Evolutionary conservation across 495 filamentous ascomycete genomes (phyloP), one percentile per base, ranked within the genome.

Genomic region (Pyrenula massariospora): DNA sequence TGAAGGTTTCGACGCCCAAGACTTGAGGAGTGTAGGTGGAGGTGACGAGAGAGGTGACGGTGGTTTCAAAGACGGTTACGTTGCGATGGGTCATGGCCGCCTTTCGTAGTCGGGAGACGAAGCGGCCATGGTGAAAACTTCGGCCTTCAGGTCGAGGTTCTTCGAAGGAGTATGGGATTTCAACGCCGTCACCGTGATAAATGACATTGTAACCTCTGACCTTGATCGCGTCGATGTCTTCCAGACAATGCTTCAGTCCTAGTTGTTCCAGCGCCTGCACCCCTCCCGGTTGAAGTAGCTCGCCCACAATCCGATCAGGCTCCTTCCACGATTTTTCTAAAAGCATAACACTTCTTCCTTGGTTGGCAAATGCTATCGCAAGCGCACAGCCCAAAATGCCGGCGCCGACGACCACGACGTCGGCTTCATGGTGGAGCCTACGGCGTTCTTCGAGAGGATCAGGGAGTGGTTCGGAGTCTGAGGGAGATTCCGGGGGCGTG

Each of bases 251-350:
- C 50, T 68, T 68, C 54, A 98, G 69, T 5, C 94, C 94, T 54
- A 98, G 73, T 60, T 85, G 82, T 63, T 85, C 77, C 59, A 98
- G 75, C 20, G 94, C 91, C 49, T 77, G 71, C 47, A 95, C 84
- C 48, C 93, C 93, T 25, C 93, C 93, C 2, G 93, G 93, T 68
- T 98, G 93, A 65, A 98, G 72, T 57, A 98, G 71, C 73, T 98
- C 93, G 55, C 93, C 93, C 21, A 98, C 91, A 63, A 98, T 98
- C 56, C 93, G 84, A 73, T 97, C 89, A 12, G 93, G 93, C 73
- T 96, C 88, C 70, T 92, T 91, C 67, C 96, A 73, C 69, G 85
- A 92, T 60, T 77, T 77, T 70, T 98, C 93, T 21, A 98, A 80
- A 53, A 98, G 73, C n/a, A 95, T 79, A 15, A 98, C 91, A 65